Base-by-base conservation (phyloP, 345 rosid genomes). In the Citrus glauca region DNA sequence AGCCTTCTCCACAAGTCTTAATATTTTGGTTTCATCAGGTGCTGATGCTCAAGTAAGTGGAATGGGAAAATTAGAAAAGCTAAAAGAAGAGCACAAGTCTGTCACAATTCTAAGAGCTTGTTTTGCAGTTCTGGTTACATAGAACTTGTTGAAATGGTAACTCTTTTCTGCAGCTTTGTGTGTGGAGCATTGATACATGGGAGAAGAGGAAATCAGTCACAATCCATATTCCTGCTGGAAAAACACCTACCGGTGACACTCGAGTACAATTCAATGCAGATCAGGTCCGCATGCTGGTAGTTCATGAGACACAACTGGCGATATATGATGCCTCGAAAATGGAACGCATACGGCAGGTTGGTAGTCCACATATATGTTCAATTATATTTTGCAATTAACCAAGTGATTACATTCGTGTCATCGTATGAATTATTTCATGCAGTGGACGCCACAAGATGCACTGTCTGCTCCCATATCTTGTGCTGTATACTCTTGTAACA, bases 141-240 rank as follows among this genome's bases (percentile, higher is more conserved):
- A 13, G 56, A 67, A 14, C 76, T 30, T 10, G 27, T 30, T 60
- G 30, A 38, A 32, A 16, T 53, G n/a, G 11, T 27, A 10, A 57
- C 20, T 45, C 3, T 73, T 35, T 28, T 24, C 25, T 71, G 78
- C 86, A 94, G 98, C 85, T 94, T 55, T 90, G 86, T 75, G 83
- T 89, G 42, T 94, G 97, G 98, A 91, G 90, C 85, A 88, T 91
- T 76, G 97, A 93, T 76, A 80, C 97, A 64, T 94, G 98, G 98
- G 98, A 94, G 88, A 93, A 88, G 83, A 88, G 88, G 82, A 93
- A 89, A 84, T 85, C 91, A 4, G 73, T 89, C 59, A 4, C 84
- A 6, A 86, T 94, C 32, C 97, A 87, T 79, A 82, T 87, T 77
- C 95, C 97, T 62, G 75, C 87, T 60, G 97, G 97, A 75, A 89